A percentile compares a stretch with the other conserved stretches of the same genome.
These are phyloP conservation scores for Pestalotiopsis sp. DNA, from an alignment of 2,329 filamentous ascomycete species.

Conservation along the genomic window DNA sequence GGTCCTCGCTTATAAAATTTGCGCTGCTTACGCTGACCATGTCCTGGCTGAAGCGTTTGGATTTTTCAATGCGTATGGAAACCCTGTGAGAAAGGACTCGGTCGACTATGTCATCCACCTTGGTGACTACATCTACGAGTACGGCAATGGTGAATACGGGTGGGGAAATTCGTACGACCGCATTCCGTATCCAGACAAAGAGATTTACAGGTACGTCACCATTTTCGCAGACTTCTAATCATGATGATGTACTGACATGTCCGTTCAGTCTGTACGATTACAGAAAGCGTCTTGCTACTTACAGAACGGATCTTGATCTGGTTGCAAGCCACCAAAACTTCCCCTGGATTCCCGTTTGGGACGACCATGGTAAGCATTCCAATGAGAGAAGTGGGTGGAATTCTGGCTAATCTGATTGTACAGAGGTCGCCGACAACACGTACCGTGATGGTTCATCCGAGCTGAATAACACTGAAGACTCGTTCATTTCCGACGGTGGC, in stretches of 20 bases:
- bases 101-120: constrained; percentile 64
- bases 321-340: constrained; percentile 56
- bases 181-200: constrained; percentile 53
- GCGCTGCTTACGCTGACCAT: neutral
- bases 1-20: constrained; percentile 22
- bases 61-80: constrained; percentile 64
- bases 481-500: constrained; percentile 61
- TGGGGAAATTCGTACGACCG: constrained; percentile 55
- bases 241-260: neutral
- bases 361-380: constrained; percentile 60
- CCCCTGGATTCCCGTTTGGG: constrained; percentile 68
- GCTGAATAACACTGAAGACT: constrained; percentile 68
- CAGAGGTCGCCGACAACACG: constrained; percentile 66
- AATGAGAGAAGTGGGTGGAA: constrained; percentile 11
- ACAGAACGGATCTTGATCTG: constrained; percentile 65
- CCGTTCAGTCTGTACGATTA: constrained; percentile 57
- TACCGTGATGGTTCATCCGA: constrained; percentile 63
- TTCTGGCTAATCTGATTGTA: neutral
- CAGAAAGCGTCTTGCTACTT: constrained; percentile 59
- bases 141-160: constrained; percentile 45
- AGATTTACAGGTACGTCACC: constrained; percentile 45
- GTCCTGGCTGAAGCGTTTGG: constrained; percentile 43
- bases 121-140: constrained; percentile 54
- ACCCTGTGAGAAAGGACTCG: constrained; percentile 60
- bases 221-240: constrained; percentile 35